Percentiles rank a stretch among this genome's conserved stretches.
Evolutionary conservation across 805 yeast genomes (phyloP).

Genomic region (Diddensiella caesifluorescens): DNA sequence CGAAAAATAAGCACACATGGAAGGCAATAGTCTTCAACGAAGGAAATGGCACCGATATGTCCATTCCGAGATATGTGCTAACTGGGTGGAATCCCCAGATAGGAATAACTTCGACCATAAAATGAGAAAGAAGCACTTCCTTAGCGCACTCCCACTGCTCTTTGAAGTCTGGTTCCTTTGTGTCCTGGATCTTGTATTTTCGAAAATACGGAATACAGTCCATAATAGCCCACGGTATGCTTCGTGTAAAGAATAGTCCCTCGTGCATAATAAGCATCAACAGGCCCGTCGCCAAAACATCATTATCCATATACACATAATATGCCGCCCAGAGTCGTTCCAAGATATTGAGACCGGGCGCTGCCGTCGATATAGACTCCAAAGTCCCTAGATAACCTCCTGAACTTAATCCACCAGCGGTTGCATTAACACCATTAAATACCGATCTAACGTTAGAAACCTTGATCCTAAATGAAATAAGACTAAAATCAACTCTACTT

Average conservation of each 20-base stretch:
- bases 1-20: constrained; percentile 74
- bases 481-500: no score
- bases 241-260: constrained; percentile 83
- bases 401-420: not conserved
- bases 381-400: not conserved
- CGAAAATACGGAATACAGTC: constrained; percentile 82
- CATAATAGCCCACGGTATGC: constrained; percentile 85
- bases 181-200: constrained; percentile 83
- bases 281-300: constrained; percentile 85
- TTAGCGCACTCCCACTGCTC: constrained; percentile 93
- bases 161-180: constrained; percentile 67
- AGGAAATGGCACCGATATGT: constrained; percentile 82
- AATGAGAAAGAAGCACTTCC: constrained; percentile 77
- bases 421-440: not conserved
- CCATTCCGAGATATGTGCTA: constrained; percentile 73
- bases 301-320: constrained; percentile 79
- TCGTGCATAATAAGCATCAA: constrained; percentile 81
- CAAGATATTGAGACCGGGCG: constrained; percentile 9
- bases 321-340: constrained; percentile 89
- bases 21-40: constrained; percentile 46
- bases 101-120: constrained; percentile 90
- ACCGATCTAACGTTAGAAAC: constrained; percentile 4
- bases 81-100: constrained; percentile 97
- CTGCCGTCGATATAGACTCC: not conserved
- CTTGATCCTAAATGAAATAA: no score